Evolutionary conservation across 2,329 filamentous ascomycete species (phyloP), one percentile per base, ranked within the genome.

Genomic region (Onygenales sp.): DNA sequence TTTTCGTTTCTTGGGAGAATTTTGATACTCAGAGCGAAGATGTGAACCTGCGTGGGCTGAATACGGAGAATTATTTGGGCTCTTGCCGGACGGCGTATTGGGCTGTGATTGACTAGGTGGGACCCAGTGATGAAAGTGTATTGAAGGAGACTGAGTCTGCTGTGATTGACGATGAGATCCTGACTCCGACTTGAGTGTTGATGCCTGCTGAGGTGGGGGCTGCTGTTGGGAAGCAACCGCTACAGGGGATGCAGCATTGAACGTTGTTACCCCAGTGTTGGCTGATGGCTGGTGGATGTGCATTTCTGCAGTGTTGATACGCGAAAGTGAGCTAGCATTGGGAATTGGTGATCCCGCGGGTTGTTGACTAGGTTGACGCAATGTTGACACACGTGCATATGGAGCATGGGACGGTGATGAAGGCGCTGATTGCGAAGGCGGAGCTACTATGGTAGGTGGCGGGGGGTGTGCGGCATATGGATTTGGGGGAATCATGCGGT

Each of bases 121-220:
- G 55, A 92, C 87, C 89, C 90, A 95, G 66, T 95, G 89, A 65
- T 95, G 89, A 67, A 95, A 95, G 69, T 89, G 93, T 47, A 95
- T 87, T 21, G 85, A 86, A 0, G 86, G 83, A 42, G 86, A 88
- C 14, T 82, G 79, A 58, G 84, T 76, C 44, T 81, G 71, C 46
- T 86, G 60, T 11, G 54, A 79, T 61, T 84, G 49, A 14, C 38
- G 11, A 13, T 31, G 47, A 14, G 47, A 3, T 49, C 17, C 49
- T 9, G 38, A 35, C 43, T 43, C 81, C 55, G 79, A 78, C 45
- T 71, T 66, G 41, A 76, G 70, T 7, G 75, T 71, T 52, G 82
- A 78, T 41, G 72, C 69, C 65, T 72, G 79, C 62, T 74, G 76
- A 63, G 76, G 79, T 64, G 73, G 77, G 8, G 42, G 32, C 21